phyloP scores from a whole-genome alignment of 352 stramenopile species.

The Aphanomyces euteiches region DNA sequence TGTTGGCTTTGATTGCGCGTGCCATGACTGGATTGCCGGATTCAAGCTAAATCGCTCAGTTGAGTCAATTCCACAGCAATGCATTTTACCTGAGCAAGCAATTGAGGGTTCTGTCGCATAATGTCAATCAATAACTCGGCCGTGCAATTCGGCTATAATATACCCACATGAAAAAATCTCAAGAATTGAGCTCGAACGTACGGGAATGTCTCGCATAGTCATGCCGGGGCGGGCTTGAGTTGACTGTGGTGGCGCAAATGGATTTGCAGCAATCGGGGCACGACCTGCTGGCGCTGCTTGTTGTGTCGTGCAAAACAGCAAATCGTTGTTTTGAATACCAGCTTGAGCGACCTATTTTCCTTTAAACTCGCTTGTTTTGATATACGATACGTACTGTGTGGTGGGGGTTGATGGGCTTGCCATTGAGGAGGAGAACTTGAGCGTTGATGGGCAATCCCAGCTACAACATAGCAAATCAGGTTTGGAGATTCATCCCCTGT shows the following conservation, averaged over 20 bases:
- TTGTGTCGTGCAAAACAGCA: conserved; percentile 56
- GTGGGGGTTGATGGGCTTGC: conserved; percentile 48
- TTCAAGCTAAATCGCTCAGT: conserved; percentile 44
- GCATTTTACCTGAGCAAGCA: conserved; percentile 51
- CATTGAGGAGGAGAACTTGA: conserved; percentile 65
- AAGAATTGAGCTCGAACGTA: conserved; percentile 30
- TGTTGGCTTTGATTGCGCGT: conserved; percentile 60
- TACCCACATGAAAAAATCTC: not conserved
- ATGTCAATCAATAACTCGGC: conserved; percentile 77
- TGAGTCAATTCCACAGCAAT: not conserved
- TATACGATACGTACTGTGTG: conserved; percentile 42
- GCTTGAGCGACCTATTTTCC: conserved; percentile 58
- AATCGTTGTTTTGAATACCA: conserved; percentile 64
- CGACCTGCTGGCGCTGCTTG: conserved; percentile 15
- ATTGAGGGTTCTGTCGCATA: conserved; percentile 73
- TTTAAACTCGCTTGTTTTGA: not conserved
- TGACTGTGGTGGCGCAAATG: conserved; percentile 31
- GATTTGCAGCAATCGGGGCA: conserved; percentile 27
- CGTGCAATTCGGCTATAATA: conserved; percentile 47
- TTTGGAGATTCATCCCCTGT: not conserved
- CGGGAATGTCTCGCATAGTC: conserved; percentile 74
- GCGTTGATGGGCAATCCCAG: conserved; percentile 53
- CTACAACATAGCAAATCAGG: conserved; percentile 34
- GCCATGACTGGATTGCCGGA: conserved; percentile 60
- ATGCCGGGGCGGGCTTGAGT: conserved; percentile 53